Evolutionary conservation across 805 yeast species (phyloP).

Genomic region (Wickerhamiella vanderwaltii): DNA sequence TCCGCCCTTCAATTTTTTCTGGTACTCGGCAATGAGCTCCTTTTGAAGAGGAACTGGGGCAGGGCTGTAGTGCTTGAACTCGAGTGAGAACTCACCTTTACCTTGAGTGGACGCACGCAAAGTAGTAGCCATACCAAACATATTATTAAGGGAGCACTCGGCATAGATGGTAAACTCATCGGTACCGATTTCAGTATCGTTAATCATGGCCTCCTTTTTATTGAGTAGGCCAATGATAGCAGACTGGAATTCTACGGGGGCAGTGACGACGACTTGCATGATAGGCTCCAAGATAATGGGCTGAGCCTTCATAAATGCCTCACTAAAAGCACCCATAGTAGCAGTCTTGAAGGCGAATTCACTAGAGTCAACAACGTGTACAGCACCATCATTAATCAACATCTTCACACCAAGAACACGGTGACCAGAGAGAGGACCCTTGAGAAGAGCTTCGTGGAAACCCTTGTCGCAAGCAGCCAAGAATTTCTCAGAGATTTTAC

Average conservation of each 20-base stretch:
- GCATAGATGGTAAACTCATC: slow-evolving; percentile 91
- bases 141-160: slow-evolving; percentile 89
- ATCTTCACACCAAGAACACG: slow-evolving; percentile 83
- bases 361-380: slow-evolving; percentile 93
- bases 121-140: slow-evolving; percentile 94
- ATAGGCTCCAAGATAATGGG: slow-evolving; percentile 94
- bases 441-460: slow-evolving; percentile 84
- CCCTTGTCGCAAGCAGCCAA: slow-evolving; percentile 90
- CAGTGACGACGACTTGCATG: slow-evolving; percentile 84
- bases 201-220: slow-evolving; percentile 82
- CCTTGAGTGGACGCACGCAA: slow-evolving; percentile 97
- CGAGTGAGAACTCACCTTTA: slow-evolving; percentile 94
- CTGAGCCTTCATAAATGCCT: slow-evolving; percentile 70
- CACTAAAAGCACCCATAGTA: slow-evolving; percentile 79
- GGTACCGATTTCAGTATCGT: slow-evolving; percentile 84
- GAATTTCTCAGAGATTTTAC: slow-evolving; percentile 91
- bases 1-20: slow-evolving; percentile 39
- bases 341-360: slow-evolving; percentile 94
- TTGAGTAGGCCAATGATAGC: slow-evolving; percentile 80
- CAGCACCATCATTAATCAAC: slow-evolving; percentile 93
- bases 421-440: slow-evolving; percentile 95
- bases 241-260: slow-evolving; percentile 96
- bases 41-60: slow-evolving; percentile 82
- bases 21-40: slow-evolving; percentile 74
- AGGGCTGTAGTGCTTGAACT: slow-evolving; percentile 85